Percentiles rank a stretch among this genome's conserved stretches.
phyloP scores from a whole-genome alignment of 805 yeast genomes.

The Candida awuae region DNA sequence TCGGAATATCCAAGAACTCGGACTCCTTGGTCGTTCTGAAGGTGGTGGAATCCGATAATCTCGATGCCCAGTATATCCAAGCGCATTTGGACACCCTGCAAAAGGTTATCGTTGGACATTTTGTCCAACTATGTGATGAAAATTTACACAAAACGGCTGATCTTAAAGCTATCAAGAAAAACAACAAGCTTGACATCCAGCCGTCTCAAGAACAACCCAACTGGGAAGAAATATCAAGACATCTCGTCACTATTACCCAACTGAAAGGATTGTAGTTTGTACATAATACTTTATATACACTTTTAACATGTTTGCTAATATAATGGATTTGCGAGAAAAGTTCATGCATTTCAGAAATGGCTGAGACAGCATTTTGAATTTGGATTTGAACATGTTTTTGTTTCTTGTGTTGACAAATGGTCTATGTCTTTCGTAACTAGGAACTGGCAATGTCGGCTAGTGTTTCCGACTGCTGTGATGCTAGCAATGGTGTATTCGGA shows the following conservation, averaged over 20 bases:
- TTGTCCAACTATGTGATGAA: constrained; percentile 29
- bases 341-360: no score
- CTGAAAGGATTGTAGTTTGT: constrained; percentile 20
- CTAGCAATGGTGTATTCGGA: constrained; percentile 23
- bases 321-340: background rate
- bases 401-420: background rate
- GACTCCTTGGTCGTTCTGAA: constrained; percentile 44
- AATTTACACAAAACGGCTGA: constrained; percentile 27
- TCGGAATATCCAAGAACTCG: constrained; percentile 55
- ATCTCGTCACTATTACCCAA: constrained; percentile 23
- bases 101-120: constrained; percentile 28
- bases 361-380: no score
- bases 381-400: background rate
- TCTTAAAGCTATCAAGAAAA: constrained; percentile 20
- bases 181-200: constrained; percentile 19
- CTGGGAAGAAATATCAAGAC: constrained; percentile 16
- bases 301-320: background rate
- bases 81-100: constrained; percentile 15
- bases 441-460: background rate
- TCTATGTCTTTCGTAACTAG: background rate
- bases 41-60: constrained; percentile 26
- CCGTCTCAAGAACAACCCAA: constrained; percentile 15
- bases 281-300: background rate
- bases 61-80: constrained; percentile 9
- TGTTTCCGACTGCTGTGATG: constrained; percentile 14